Base-by-base conservation (phyloP, 1,284 basidiomycete genomes). In the Mixia osmundae region DNA sequence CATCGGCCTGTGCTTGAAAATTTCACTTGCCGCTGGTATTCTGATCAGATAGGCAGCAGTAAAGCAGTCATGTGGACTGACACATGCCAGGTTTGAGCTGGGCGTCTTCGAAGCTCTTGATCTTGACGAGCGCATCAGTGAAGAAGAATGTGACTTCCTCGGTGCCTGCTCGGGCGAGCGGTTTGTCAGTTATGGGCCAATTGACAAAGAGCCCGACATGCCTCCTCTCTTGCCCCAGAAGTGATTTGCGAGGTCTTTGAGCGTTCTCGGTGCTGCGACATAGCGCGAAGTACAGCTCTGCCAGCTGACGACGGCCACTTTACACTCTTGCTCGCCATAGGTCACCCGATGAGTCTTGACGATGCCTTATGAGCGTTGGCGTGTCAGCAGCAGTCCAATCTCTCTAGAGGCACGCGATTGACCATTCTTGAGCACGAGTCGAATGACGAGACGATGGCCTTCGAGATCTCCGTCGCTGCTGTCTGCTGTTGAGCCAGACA, bases 91-190 rank as follows among this genome's bases (percentile, higher is more conserved):
- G n/a, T n/a, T n/a, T n/a, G n/a, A n/a, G n/a, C n/a, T n/a, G n/a
- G n/a, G 38, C 34, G 12, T 30, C 35, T 33, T 40, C 34, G 20
- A 36, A 40, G 5, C 27, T 30, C 4, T 28, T 26, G 16, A 40
- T 36, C 19, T 36, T 40, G 30, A 34, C 36, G 11, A 18, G 20
- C 3, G 12, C 20, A 11, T 25, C 22, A 25, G 39, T 40, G 20
- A 27, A 40, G 34, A 34, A 40, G 23, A 40, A 33, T 6, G 39
- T 40, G 24, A 40, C 37, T 21, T 40, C 39, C 22, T 40, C 39
- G 18, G 39, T 36, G 10, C 39, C 39, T n/a, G n/a, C n/a, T n/a
- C n/a, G n/a, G n/a, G n/a, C n/a, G 9, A 40, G 30, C 11, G 31
- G n/a, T n/a, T n/a, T n/a, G n/a, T n/a, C n/a, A n/a, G n/a, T n/a